Evolutionary conservation across 768 basidiomycete genomes (phyloP).

Genomic region (Sutorius australiensis): DNA sequence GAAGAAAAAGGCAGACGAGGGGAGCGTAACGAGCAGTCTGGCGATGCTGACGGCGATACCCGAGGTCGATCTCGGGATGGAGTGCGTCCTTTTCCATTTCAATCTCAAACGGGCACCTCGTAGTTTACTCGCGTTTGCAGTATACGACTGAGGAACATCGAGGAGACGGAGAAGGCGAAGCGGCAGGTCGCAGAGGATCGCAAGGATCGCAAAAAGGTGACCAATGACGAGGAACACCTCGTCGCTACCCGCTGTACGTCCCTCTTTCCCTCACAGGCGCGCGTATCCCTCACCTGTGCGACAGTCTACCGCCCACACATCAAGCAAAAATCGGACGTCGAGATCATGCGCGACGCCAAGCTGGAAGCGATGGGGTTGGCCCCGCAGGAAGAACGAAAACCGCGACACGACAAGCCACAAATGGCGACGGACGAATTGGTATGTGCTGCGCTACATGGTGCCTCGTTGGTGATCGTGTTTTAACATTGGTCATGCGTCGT

Average conservation of each 20-base stretch:
- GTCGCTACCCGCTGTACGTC: slow-evolving; percentile 82
- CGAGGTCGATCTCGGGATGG: slow-evolving; percentile 97
- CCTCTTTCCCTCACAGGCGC: neutral
- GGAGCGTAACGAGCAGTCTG: slow-evolving; percentile 88
- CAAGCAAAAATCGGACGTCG: slow-evolving; percentile 80
- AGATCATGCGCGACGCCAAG: slow-evolving; percentile 85
- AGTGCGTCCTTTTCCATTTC: slow-evolving; percentile 53
- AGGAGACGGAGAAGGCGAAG: slow-evolving; percentile 97
- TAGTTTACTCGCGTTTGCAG: slow-evolving; percentile 23
- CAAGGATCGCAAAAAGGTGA: slow-evolving; percentile 50
- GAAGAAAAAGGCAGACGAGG: slow-evolving; percentile 68
- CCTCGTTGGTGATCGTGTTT: neutral
- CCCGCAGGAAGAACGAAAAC: slow-evolving; percentile 37
- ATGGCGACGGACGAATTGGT: slow-evolving; percentile 92
- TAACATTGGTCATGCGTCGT: neutral
- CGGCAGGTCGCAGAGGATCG: slow-evolving; percentile 74
- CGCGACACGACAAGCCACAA: slow-evolving; percentile 57
- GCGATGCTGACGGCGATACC: slow-evolving; percentile 98
- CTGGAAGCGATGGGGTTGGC: slow-evolving; percentile 80
- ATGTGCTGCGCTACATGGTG: slow-evolving; percentile 21
- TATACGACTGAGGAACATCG: slow-evolving; percentile 88
- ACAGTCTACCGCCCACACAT: slow-evolving; percentile 83
- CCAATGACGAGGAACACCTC: slow-evolving; percentile 76
- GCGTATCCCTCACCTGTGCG: neutral
- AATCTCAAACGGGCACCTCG: no score